Conservation (phyloP, 2,329 filamentous ascomycete genomes). For the Ascocoryne sarcoides region DNA sequence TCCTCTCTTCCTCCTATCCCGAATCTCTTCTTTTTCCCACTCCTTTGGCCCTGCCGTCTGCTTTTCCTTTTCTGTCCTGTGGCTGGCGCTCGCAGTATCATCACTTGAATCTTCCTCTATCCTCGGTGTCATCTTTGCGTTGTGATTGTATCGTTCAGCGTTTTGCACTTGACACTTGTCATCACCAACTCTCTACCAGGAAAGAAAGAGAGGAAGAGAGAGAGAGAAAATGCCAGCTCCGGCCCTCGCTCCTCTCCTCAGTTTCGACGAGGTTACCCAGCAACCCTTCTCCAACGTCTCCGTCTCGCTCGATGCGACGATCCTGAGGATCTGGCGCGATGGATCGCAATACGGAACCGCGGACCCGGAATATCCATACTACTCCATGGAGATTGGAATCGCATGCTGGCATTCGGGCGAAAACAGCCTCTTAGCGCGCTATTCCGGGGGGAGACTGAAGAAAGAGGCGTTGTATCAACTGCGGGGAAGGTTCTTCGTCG, state of each 20-base stretch:
- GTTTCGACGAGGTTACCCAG: slow-evolving; percentile 4
- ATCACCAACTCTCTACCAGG: no score
- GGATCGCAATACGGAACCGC: slow-evolving; percentile 10
- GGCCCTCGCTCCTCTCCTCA: slow-evolving; percentile 6
- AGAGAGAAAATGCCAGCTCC: slow-evolving; percentile 15
- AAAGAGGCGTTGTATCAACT: slow-evolving; percentile 16
- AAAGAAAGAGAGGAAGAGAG: no score
- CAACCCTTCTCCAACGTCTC: slow-evolving; percentile 13
- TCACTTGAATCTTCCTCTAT: no score
- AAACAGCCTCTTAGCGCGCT: slow-evolving; percentile 12
- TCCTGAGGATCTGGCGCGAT: slow-evolving; percentile 14
- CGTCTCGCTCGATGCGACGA: slow-evolving; percentile 12
- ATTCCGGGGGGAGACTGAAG: slow-evolving; percentile 12
- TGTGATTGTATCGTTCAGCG: no score
- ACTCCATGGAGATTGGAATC: slow-evolving; percentile 13
- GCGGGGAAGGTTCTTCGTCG: slow-evolving; percentile 13
- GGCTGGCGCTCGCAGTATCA: no score
- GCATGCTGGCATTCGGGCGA: slow-evolving; percentile 8
- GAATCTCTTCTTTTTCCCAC: no score
- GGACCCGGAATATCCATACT: slow-evolving; percentile 12
- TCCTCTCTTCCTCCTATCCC: no score
- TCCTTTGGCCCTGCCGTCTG: no score
- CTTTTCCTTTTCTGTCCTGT: no score
- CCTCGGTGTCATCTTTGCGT: no score
- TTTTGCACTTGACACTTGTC: no score